Percentiles rank a stretch among this genome's conserved stretches.
phyloP scores from a whole-genome alignment of 345 rosid genomes.

The Brassica juncea region DNA sequence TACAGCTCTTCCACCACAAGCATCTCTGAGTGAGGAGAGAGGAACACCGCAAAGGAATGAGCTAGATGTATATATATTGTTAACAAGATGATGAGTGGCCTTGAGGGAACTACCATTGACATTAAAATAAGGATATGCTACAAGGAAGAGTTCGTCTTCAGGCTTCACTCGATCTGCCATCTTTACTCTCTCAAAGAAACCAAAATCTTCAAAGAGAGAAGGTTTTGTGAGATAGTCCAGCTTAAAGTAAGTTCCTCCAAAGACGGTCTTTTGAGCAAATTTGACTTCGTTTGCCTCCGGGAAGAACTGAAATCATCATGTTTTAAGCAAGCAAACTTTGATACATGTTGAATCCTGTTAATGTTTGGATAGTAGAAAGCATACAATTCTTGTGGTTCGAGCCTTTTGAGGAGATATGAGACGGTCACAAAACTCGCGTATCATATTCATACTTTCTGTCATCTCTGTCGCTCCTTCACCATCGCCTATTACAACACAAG shows the following conservation, averaged over 20 bases:
- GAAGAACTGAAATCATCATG: conserved; percentile 51
- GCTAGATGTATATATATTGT: background rate
- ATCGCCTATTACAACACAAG: conserved; percentile 53
- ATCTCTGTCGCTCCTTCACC: conserved; percentile 96
- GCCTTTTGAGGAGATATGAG: conserved; percentile 61
- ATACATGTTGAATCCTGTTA: background rate
- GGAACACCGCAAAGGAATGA: too few relatives aligned
- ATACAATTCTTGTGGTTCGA: conserved; percentile 73
- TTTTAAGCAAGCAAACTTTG: background rate
- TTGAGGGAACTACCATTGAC: too few relatives aligned
- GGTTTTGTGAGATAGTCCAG: conserved; percentile 92
- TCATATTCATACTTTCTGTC: conserved; percentile 87
- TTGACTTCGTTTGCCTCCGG: conserved; percentile 90
- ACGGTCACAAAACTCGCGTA: conserved; percentile 79
- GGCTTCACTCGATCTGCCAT: conserved; percentile 85
- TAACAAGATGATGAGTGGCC: conserved; percentile 8
- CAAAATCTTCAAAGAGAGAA: conserved; percentile 83
- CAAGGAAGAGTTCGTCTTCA: conserved; percentile 74
- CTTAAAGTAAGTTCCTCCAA: conserved; percentile 81
- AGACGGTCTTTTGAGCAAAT: conserved; percentile 67
- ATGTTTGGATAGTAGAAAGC: conserved; percentile 11
- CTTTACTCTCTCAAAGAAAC: conserved; percentile 75
- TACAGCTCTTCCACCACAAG: conserved; percentile 96
- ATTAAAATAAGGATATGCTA: conserved; percentile 88
- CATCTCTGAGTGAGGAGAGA: conserved; percentile 96